These are phyloP conservation scores for Lentinula lateritia DNA, from an alignment of 768 basidiomycete genomes.

Conservation along the genomic window DNA sequence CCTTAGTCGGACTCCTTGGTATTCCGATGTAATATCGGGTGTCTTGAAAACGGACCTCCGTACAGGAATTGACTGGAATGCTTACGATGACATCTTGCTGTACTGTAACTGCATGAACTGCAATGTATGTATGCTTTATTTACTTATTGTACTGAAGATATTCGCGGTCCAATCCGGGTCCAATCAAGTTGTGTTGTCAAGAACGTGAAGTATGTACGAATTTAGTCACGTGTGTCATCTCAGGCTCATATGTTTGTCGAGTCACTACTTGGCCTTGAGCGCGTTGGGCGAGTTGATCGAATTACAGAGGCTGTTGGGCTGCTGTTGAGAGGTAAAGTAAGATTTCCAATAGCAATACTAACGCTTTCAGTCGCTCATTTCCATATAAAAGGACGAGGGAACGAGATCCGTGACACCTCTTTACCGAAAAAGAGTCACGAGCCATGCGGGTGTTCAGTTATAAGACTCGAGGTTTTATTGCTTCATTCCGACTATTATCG, in stretches of 20 bases:
- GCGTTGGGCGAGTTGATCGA: background rate
- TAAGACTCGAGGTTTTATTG: background rate
- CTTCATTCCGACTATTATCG: background rate
- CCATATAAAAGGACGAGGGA: background rate
- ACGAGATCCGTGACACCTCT: background rate
- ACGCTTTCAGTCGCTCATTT: background rate
- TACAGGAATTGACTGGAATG: background rate
- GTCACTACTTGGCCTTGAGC: background rate
- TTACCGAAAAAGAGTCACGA: background rate
- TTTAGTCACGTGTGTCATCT: background rate
- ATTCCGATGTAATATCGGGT: background rate
- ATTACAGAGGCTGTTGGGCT: background rate
- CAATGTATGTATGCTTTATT: constrained; percentile 1
- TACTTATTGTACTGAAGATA: background rate
- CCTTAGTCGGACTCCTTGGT: background rate
- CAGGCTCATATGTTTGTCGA: background rate
- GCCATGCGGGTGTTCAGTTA: constrained; percentile 1
- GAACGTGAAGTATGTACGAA: background rate
- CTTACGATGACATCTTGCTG: background rate
- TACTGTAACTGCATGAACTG: background rate
- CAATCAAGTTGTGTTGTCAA: no score
- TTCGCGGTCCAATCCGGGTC: no score
- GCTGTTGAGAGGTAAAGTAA: constrained; percentile 2
- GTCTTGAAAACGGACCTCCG: background rate
- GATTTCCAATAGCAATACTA: background rate